Percentiles rank a stretch among this genome's conserved stretches.
These are phyloP conservation scores for Aspergillus sp. DNA, from an alignment of 2,329 filamentous ascomycete genomes.

Conservation along the genomic window DNA sequence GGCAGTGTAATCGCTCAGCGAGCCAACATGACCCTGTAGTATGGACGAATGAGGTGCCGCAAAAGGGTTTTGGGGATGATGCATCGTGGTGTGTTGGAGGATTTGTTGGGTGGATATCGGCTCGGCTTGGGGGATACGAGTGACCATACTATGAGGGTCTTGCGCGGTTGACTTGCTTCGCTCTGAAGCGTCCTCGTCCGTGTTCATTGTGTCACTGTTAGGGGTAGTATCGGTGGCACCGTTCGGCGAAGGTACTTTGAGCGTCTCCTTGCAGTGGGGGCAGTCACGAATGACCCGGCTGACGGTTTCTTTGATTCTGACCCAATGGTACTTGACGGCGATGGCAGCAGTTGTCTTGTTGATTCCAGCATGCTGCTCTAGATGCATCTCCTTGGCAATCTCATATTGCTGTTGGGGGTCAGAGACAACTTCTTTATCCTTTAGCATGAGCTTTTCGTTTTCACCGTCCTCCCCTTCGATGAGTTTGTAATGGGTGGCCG, in stretches of 20 bases:
- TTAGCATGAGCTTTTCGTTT: slow-evolving; percentile 82
- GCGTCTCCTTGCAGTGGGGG: slow-evolving; percentile 78
- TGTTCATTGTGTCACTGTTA: not conserved
- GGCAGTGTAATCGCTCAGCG: slow-evolving; percentile 46
- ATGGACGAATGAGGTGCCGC: slow-evolving; percentile 30
- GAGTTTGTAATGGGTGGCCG: slow-evolving; percentile 93
- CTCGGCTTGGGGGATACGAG: slow-evolving; percentile 9
- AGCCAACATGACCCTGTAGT: slow-evolving; percentile 36
- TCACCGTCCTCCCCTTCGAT: slow-evolving; percentile 50
- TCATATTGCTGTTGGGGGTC: slow-evolving; percentile 89
- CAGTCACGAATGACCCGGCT: slow-evolving; percentile 93
- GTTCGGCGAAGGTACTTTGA: slow-evolving; percentile 54
- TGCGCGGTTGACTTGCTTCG: not conserved
- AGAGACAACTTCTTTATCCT: slow-evolving; percentile 94
- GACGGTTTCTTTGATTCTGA: slow-evolving; percentile 95
- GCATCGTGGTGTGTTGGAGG: slow-evolving; percentile 24
- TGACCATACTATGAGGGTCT: not conserved
- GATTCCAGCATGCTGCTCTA: slow-evolving; percentile 80
- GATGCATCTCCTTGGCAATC: slow-evolving; percentile 77
- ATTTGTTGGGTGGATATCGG: slow-evolving; percentile 18
- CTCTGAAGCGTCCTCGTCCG: slow-evolving; percentile 12
- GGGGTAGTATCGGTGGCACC: slow-evolving; percentile 19
- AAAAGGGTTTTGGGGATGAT: slow-evolving; percentile 34
- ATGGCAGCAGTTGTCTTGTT: slow-evolving; percentile 97
- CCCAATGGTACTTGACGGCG: slow-evolving; percentile 94